Evolutionary conservation across 352 stramenopile species (phyloP), one percentile per base, ranked within the genome.

Genomic region (Globisporangium solare): DNA sequence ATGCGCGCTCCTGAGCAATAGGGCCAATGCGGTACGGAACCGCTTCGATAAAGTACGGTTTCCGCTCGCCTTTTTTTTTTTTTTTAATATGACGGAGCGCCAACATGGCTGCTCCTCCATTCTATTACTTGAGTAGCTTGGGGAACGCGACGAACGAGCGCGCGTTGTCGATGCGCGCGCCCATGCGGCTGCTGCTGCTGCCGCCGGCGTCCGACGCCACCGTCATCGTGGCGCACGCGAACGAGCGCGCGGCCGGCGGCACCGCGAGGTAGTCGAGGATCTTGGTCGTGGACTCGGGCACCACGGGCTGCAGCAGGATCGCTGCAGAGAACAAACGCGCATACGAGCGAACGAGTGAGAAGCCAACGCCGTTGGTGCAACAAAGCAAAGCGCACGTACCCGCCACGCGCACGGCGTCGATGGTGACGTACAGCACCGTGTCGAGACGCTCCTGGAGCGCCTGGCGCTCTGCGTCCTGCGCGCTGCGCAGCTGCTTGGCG

Each of bases 261-360:
- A 92, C 81, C 1, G 48, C 60, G 10, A 94, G 63, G 60, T 89
- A 89, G 54, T 90, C 73, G 12, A 94, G 64, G 54, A 94, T 89
- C 55, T 79, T 79, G 37, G 58, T 63, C 20, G 81, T 59, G 12
- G 79, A 72, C 47, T 76, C 60, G 0, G 83, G 83, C 22, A 92
- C 74, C 8, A 82, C 69, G 18, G 83, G 83, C 50, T 89, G 78
- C 49, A 94, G 51, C 35, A 94, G 59, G 54, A 89, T 88, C 5
- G 83, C 83, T 93, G 47, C 6, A 15, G 40, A 10, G 11, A 37
- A 58, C 17, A 61, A n/a, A 42, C 7, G 39, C 13, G n/a, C n/a
- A n/a, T 3, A 15, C n/a, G 3, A n/a, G 39, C 53, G 17, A n/a
- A 27, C 0, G 13, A 17, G 22, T 14, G 31, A 50, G 39, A 15